A percentile compares a stretch with the other conserved stretches of the same genome.
Conservation (phyloP, 768 basidiomycete species). For the Suillus variegatus region DNA sequence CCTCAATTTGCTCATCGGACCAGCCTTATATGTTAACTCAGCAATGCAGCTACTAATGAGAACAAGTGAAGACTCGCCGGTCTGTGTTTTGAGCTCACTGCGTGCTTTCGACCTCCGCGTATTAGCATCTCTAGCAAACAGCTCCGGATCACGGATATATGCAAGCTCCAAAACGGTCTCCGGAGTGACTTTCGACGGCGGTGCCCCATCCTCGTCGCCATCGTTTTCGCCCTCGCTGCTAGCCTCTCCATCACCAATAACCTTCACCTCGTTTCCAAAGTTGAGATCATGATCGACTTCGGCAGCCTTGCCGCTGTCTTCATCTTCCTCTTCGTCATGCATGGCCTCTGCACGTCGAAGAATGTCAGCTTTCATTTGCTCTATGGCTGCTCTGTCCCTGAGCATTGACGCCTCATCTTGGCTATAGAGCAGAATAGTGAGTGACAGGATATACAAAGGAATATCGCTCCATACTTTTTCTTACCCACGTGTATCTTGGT, state of each 20-base stretch:
- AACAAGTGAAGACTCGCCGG: conserved; percentile 45
- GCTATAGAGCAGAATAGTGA: conserved; percentile 28
- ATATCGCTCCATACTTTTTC: conserved; percentile 47
- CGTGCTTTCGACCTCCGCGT: conserved; percentile 73
- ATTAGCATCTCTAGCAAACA: conserved; percentile 75
- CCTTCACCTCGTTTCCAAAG: conserved; percentile 49
- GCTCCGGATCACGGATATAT: conserved; percentile 70
- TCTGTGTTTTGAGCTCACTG: conserved; percentile 64
- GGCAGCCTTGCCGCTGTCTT: conserved; percentile 30
- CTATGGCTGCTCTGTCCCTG: conserved; percentile 60
- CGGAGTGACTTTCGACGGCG: conserved; percentile 28
- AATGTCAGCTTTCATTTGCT: conserved; percentile 82
- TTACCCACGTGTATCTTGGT: conserved; percentile 62
- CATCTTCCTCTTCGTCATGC: conserved; percentile 66
- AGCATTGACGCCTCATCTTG: conserved; percentile 47
- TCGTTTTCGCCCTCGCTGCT: conserved; percentile 39
- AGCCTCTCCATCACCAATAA: conserved; percentile 60
- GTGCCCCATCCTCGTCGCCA: conserved; percentile 27
- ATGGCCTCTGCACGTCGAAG: conserved; percentile 72
- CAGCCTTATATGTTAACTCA: conserved; percentile 47
- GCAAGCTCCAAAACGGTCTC: conserved; percentile 76
- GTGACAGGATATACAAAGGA: conserved; percentile 11
- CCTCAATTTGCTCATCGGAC: conserved; percentile 87
- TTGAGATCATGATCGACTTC: conserved; percentile 56
- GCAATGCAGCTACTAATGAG: not conserved